Percentiles rank a stretch among this genome's conserved stretches.
Conservation (phyloP, 106 monocot genomes). For the Apostasia shenzhenica region DNA sequence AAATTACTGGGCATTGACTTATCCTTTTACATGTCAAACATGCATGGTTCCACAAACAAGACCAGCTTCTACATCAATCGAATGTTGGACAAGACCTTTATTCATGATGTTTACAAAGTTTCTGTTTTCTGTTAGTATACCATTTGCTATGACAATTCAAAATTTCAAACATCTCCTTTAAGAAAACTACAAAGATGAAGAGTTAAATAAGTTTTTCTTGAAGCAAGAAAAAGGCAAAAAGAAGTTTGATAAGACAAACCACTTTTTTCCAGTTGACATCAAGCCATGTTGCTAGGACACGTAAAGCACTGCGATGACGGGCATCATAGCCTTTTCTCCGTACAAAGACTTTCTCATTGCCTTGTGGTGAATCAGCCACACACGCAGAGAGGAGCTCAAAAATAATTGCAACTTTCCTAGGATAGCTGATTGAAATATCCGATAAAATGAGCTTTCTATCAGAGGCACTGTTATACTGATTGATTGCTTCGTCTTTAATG, state of each 20-base stretch:
- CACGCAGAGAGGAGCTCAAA: slow-evolving; percentile 92
- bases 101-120: no score
- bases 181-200: no score
- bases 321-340: slow-evolving; percentile 90
- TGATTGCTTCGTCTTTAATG: slow-evolving; percentile 7
- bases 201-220: no score
- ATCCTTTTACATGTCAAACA: no score
- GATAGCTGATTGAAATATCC: slow-evolving; percentile 26
- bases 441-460: slow-evolving; percentile 13
- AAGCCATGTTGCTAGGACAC: slow-evolving; percentile 79
- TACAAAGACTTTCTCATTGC: slow-evolving; percentile 21
- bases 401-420: slow-evolving; percentile 53
- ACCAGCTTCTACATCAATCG: no score
- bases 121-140: no score
- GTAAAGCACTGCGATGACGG: slow-evolving; percentile 75
- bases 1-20: no score
- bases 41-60: no score
- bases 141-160: no score
- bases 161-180: no score
- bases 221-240: neutral
- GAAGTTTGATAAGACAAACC: slow-evolving; percentile 38
- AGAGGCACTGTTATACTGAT: neutral
- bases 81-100: no score
- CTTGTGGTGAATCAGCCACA: slow-evolving; percentile 69
- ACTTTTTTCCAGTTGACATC: slow-evolving; percentile 76